phyloP scores from a whole-genome alignment of 2,329 filamentous ascomycete genomes.

The Cladosporium sp. region DNA sequence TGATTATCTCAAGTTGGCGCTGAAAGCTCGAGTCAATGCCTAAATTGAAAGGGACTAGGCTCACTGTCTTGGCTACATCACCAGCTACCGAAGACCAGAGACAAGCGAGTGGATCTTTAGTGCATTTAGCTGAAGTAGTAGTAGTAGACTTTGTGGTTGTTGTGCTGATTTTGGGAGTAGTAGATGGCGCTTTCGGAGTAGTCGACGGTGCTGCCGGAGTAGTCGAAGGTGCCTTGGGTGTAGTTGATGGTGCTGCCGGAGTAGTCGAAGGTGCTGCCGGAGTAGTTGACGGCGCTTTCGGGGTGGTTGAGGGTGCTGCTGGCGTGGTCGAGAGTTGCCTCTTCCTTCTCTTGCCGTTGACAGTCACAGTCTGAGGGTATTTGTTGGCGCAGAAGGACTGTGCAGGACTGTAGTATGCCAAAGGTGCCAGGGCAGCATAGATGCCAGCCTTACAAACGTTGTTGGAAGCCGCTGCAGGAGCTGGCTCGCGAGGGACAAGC shows the following conservation, averaged over 20 bases:
- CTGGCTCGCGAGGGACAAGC: background rate
- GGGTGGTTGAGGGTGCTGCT: background rate
- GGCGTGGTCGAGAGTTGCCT: background rate
- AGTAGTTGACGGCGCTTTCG: too few relatives aligned
- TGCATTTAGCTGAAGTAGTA: too few relatives aligned
- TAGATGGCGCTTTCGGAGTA: too few relatives aligned
- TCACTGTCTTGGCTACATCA: too few relatives aligned
- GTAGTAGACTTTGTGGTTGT: too few relatives aligned
- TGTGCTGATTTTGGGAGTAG: too few relatives aligned
- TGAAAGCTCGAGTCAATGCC: too few relatives aligned
- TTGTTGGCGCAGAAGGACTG: background rate
- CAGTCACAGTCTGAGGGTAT: background rate
- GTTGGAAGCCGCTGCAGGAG: background rate
- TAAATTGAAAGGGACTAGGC: too few relatives aligned
- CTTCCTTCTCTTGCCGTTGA: background rate
- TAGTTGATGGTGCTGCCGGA: background rate
- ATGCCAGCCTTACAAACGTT: background rate
- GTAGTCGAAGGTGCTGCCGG: background rate
- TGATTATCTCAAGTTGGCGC: too few relatives aligned
- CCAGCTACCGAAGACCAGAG: too few relatives aligned
- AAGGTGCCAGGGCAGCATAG: background rate
- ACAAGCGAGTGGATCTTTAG: too few relatives aligned
- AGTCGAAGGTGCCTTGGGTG: background rate
- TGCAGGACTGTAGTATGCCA: background rate
- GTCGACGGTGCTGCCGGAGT: too few relatives aligned